A percentile compares a stretch with the other conserved stretches of the same genome.
phyloP scores from a whole-genome alignment of 2,329 filamentous ascomycete species.

The Aspergillus sp. region DNA sequence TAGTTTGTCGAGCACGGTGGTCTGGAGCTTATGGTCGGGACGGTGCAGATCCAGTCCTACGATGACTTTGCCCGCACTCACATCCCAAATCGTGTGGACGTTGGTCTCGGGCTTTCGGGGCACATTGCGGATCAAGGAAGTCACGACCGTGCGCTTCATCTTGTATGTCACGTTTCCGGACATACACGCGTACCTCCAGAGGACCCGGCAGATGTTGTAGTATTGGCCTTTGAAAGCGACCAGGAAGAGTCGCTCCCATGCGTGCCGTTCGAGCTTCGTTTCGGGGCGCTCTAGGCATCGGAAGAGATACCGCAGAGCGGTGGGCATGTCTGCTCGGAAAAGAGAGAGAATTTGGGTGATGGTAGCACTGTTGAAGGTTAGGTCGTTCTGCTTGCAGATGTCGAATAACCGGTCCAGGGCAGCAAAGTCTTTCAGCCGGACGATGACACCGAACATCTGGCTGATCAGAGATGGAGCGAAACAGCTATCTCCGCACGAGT shows the following conservation, averaged over 20 bases:
- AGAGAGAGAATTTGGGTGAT: conserved; percentile 33
- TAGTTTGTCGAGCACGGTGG: conserved; percentile 20
- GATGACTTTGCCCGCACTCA: conserved; percentile 37
- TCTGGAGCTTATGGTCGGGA: conserved; percentile 11
- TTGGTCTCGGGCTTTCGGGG: conserved; percentile 14
- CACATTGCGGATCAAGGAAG: conserved; percentile 33
- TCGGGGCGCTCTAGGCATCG: conserved; percentile 21
- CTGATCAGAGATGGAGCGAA: conserved; percentile 38
- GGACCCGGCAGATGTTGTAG: conserved; percentile 48
- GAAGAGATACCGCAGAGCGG: conserved; percentile 27
- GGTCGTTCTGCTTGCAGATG: conserved; percentile 30
- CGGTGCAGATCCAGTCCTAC: conserved; percentile 31
- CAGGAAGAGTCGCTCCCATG: conserved; percentile 44
- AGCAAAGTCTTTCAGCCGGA: conserved; percentile 25
- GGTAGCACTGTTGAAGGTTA: conserved; percentile 30
- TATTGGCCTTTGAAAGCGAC: conserved; percentile 40
- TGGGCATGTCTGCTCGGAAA: conserved; percentile 28
- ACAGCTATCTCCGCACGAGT: conserved; percentile 40
- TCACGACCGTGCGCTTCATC: conserved; percentile 37
- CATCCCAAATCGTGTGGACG: conserved; percentile 20
- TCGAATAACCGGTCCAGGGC: conserved; percentile 34
- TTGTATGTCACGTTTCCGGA: conserved; percentile 30
- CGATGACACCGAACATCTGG: conserved; percentile 40
- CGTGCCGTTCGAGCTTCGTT: conserved; percentile 23
- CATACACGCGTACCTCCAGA: conserved; percentile 53